Conservation (phyloP, 2,329 filamentous ascomycete species). For the Xylaria sp. region DNA sequence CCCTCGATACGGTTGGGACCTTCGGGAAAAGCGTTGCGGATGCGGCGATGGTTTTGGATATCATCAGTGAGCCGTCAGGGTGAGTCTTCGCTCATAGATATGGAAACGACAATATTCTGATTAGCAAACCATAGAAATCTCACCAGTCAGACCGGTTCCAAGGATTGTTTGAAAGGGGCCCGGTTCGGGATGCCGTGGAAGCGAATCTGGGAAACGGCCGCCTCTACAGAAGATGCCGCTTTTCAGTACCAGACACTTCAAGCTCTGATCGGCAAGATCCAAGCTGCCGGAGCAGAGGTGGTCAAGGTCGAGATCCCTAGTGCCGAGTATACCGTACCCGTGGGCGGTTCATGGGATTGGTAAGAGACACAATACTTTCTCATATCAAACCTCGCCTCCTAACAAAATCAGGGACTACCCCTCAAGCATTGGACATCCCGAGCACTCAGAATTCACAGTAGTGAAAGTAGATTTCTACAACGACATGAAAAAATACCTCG, state of each 20-base stretch:
- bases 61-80: conserved; percentile 59
- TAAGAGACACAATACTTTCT: conserved; percentile 41
- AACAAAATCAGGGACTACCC: conserved; percentile 11
- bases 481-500: conserved; percentile 56
- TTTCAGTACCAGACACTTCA: conserved; percentile 52
- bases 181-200: conserved; percentile 67
- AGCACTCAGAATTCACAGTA: conserved; percentile 68
- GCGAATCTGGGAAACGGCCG: conserved; percentile 55
- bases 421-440: conserved; percentile 45
- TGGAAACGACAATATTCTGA: conserved; percentile 53
- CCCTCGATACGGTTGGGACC: conserved; percentile 64
- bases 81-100: conserved; percentile 55
- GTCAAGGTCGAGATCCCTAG: conserved; percentile 33
- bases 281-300: conserved; percentile 58
- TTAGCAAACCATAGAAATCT: conserved; percentile 49
- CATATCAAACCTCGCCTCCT: neutral
- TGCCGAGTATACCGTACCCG: neutral
- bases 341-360: conserved; percentile 69
- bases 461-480: conserved; percentile 67
- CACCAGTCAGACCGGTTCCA: conserved; percentile 17
- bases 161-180: conserved; percentile 50
- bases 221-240: conserved; percentile 41
- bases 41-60: conserved; percentile 60
- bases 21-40: conserved; percentile 66
- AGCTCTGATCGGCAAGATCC: conserved; percentile 47